Conservation (phyloP, 805 yeast species). For the Zygoascus biomembranicola region DNA sequence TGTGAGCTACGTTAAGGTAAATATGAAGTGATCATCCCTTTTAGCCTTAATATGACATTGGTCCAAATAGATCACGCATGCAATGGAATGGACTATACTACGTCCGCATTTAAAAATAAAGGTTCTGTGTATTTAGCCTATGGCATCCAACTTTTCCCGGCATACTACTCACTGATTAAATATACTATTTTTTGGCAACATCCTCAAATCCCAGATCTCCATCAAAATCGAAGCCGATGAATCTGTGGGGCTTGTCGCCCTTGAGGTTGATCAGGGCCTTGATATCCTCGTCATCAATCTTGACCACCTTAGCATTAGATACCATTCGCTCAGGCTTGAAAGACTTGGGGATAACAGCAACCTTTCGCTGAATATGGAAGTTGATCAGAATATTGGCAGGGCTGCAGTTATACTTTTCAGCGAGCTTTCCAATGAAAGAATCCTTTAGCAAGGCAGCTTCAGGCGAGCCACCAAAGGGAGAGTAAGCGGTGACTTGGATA, state of each 20-base stretch:
- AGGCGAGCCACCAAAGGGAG: constrained; percentile 50
- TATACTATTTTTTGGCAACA: background rate
- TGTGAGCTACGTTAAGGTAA: no score
- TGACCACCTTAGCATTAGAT: constrained; percentile 31
- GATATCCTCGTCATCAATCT: constrained; percentile 37
- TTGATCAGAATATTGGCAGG: constrained; percentile 53
- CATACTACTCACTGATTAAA: no score
- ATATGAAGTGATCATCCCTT: no score
- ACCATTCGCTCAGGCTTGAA: constrained; percentile 55
- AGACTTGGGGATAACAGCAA: constrained; percentile 62
- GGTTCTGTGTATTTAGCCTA: no score
- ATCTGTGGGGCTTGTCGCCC: background rate
- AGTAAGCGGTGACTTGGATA: constrained; percentile 60
- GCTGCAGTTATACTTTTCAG: constrained; percentile 45
- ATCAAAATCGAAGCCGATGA: background rate
- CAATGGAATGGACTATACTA: no score
- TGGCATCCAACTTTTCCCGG: no score
- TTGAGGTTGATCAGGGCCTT: constrained; percentile 20
- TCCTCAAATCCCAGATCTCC: background rate
- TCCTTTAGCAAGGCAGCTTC: constrained; percentile 58
- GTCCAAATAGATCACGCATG: no score
- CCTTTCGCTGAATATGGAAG: constrained; percentile 55
- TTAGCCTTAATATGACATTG: no score
- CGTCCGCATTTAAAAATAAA: no score
- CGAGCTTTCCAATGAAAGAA: constrained; percentile 43